Conservation (phyloP, 164 flowering plant species). For the Annona cherimola region DNA sequence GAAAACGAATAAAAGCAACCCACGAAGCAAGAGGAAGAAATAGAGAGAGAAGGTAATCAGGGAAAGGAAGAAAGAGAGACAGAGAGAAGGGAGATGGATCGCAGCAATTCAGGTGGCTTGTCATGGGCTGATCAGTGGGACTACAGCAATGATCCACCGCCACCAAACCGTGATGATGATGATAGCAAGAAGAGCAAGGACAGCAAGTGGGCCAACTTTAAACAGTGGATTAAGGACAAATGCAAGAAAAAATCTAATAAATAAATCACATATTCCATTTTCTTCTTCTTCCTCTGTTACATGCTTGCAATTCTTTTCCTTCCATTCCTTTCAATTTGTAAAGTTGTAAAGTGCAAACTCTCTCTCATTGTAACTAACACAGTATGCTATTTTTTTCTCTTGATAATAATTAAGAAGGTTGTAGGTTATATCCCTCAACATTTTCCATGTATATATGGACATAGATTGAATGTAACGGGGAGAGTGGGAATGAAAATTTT, state of each 20-base stretch:
- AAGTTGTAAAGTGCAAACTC: too few relatives aligned
- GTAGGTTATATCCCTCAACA: too few relatives aligned
- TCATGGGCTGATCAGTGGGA: slow-evolving; percentile 8
- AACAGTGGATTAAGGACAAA: neutral
- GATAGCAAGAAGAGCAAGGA: neutral
- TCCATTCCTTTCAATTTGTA: too few relatives aligned
- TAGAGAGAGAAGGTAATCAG: neutral
- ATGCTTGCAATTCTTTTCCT: neutral
- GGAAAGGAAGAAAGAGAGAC: neutral
- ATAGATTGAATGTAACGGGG: too few relatives aligned
- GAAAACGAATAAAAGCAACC: neutral
- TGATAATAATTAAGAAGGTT: too few relatives aligned
- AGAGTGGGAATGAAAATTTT: too few relatives aligned
- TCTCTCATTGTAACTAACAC: too few relatives aligned
- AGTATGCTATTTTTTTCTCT: too few relatives aligned
- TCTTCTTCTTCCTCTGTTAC: neutral
- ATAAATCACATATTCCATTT: neutral
- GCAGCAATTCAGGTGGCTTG: slow-evolving; percentile 1
- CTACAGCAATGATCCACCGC: slow-evolving; percentile 2
- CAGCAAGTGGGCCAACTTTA: neutral
- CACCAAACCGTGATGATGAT: neutral
- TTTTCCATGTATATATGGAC: too few relatives aligned
- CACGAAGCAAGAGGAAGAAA: neutral
- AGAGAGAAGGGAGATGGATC: neutral
- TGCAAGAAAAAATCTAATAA: slow-evolving; percentile 1